A percentile compares a stretch with the other conserved stretches of the same genome.
phyloP scores from a whole-genome alignment of 345 rosid species.

The Jatropha curcas region DNA sequence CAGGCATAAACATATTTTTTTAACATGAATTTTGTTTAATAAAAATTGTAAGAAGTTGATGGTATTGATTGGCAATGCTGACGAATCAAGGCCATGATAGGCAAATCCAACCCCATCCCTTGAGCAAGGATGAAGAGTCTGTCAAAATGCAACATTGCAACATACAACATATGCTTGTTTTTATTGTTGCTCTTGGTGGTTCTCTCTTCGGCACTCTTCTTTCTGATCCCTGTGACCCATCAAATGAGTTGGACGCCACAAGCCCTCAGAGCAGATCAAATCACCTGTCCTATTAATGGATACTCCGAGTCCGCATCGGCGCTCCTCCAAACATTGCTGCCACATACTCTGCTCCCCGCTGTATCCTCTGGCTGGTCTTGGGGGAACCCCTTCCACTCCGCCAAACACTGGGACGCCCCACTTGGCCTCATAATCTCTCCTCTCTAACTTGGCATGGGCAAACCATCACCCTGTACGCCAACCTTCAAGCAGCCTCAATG shows the following conservation, averaged over 20 bases:
- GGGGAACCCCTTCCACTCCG: slow-evolving; percentile 69
- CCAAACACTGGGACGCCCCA: slow-evolving; percentile 41
- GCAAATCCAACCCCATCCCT: background rate
- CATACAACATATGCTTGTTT: slow-evolving; percentile 5
- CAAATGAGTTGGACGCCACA: slow-evolving; percentile 32
- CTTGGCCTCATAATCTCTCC: slow-evolving; percentile 43
- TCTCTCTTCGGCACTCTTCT: slow-evolving; percentile 27
- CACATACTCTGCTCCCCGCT: slow-evolving; percentile 49
- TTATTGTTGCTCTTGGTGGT: slow-evolving; percentile 13
- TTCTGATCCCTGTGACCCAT: slow-evolving; percentile 41
- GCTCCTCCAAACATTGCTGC: slow-evolving; percentile 56
- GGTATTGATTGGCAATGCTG: background rate
- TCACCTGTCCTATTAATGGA: slow-evolving; percentile 71
- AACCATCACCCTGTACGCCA: slow-evolving; percentile 57
- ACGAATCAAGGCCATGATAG: background rate
- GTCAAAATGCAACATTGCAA: background rate
- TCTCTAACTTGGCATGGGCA: too few species aligned
- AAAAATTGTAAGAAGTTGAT: background rate
- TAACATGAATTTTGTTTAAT: too few species aligned
- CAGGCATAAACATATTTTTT: background rate
- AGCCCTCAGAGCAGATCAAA: slow-evolving; percentile 55
- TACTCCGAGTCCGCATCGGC: slow-evolving; percentile 69
- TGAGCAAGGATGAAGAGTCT: background rate
- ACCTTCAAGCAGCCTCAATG: slow-evolving; percentile 60
- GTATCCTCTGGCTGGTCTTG: slow-evolving; percentile 53